Evolutionary conservation across 176 grass and related monocot species (phyloP).

Genomic region (Bolboschoenus planiculmis): DNA sequence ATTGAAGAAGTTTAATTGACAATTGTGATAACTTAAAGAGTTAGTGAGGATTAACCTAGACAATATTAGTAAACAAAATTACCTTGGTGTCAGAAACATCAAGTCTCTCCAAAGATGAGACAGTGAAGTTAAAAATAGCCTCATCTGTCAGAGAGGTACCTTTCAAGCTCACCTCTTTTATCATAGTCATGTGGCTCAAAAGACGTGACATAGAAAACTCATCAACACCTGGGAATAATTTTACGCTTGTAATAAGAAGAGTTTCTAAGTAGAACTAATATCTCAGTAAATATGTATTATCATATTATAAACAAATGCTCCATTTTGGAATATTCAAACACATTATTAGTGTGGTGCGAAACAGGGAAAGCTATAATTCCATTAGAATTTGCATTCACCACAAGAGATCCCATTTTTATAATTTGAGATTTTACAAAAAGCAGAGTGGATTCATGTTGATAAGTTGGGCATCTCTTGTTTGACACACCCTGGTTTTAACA

Average conservation of each 20-base stretch:
- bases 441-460: neutral
- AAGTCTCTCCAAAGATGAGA: slow-evolving; percentile 55
- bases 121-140: slow-evolving; percentile 40
- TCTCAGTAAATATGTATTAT: neutral
- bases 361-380: neutral
- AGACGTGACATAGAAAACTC: neutral
- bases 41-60: neutral
- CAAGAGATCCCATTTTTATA: neutral
- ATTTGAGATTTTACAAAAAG: neutral
- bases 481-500: neutral
- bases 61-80: slow-evolving; percentile 10
- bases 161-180: slow-evolving; percentile 37
- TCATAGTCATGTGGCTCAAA: slow-evolving; percentile 15
- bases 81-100: slow-evolving; percentile 78
- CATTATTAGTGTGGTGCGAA: neutral
- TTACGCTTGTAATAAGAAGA: neutral
- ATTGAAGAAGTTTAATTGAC: slow-evolving; percentile 14
- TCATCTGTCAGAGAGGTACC: slow-evolving; percentile 52
- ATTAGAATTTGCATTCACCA: neutral
- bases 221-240: slow-evolving; percentile 13
- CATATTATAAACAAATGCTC: neutral
- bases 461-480: neutral
- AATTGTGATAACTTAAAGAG: neutral
- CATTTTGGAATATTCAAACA: neutral
- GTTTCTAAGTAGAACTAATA: neutral